These are phyloP conservation scores for Phytophthora cajani DNA, from an alignment of 352 stramenopile genomes.

Conservation along the genomic window DNA sequence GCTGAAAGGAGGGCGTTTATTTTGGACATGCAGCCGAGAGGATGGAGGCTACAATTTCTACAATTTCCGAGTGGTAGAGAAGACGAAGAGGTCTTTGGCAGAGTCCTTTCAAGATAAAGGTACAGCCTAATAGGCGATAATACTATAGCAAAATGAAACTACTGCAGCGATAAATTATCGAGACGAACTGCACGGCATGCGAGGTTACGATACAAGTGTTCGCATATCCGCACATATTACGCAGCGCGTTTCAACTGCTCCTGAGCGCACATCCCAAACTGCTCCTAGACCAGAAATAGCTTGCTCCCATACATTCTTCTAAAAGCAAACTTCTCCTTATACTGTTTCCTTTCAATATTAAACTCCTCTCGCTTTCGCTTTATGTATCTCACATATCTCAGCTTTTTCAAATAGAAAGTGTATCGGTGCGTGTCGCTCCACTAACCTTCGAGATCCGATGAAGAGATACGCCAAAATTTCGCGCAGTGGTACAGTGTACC, in stretches of 20 bases:
- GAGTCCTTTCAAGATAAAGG: neutral
- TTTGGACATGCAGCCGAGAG: neutral
- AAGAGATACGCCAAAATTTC: conserved; percentile 21
- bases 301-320: neutral
- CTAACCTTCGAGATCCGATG: conserved; percentile 9
- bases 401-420: neutral
- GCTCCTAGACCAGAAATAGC: neutral
- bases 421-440: conserved; percentile 1
- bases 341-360: neutral
- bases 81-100: neutral
- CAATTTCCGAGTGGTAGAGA: neutral
- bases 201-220: neutral
- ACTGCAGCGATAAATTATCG: neutral
- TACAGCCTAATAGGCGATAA: no score
- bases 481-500: conserved; percentile 15
- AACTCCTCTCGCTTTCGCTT: neutral
- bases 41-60: neutral
- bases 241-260: neutral
- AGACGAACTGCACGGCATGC: neutral
- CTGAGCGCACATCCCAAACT: neutral
- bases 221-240: no score
- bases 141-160: neutral
- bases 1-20: no score
- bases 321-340: conserved; percentile 1
- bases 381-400: conserved; percentile 11